phyloP scores from a whole-genome alignment of 108 stramenopile genomes.

The Fragilaria crotonensis region DNA sequence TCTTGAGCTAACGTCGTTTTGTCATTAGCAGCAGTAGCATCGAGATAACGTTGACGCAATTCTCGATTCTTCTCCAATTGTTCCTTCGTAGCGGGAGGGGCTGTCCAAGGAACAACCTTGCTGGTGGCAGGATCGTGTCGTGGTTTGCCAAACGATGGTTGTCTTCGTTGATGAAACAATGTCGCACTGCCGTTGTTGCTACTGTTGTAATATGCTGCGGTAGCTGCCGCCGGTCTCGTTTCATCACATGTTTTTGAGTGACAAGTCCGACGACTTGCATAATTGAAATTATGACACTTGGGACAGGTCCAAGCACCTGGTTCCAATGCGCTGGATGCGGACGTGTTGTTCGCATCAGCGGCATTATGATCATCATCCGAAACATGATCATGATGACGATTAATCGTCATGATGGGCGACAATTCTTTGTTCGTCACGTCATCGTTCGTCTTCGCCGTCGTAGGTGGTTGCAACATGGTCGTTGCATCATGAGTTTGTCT shows the following conservation, averaged over 20 bases:
- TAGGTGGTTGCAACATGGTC: no score
- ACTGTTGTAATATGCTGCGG: background rate
- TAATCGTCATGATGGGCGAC: no score
- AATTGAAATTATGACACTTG: background rate
- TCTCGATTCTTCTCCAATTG: constrained; percentile 2
- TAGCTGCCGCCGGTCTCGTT: constrained; percentile 1
- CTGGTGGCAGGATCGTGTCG: constrained; percentile 11
- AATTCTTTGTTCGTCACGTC: no score
- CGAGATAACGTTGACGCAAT: constrained; percentile 1
- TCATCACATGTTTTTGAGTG: background rate
- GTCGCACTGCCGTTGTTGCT: background rate
- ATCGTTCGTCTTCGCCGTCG: no score
- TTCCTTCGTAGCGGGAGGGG: background rate
- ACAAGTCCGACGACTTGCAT: background rate
- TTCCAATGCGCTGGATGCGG: background rate
- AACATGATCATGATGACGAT: no score
- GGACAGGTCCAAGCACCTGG: constrained; percentile 6
- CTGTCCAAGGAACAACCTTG: constrained; percentile 5
- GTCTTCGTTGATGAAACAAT: background rate
- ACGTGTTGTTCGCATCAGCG: no score
- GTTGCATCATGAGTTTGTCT: no score
- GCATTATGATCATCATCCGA: no score
- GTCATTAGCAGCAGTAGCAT: background rate
- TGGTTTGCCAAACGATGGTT: background rate
- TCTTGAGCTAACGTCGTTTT: background rate